Evolutionary conservation across 2,329 filamentous ascomycete genomes (phyloP).

Genomic region (Alternaria atra): DNA sequence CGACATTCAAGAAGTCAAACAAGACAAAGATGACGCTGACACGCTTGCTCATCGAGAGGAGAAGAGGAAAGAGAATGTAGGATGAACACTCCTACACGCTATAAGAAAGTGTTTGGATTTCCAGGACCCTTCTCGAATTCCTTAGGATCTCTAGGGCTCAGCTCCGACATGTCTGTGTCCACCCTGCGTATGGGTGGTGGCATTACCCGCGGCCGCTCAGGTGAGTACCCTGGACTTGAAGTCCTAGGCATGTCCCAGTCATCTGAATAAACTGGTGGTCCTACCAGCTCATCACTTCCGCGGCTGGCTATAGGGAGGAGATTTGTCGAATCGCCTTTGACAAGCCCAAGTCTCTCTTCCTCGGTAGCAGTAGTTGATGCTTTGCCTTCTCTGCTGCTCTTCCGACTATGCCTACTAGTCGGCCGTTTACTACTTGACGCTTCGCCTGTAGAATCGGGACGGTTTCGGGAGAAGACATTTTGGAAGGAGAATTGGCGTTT

Average conservation of each 20-base stretch:
- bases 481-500: slow-evolving; percentile 93
- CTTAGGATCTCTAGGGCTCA: slow-evolving; percentile 11
- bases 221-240: slow-evolving; percentile 20
- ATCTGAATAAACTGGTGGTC: slow-evolving; percentile 26
- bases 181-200: slow-evolving; percentile 15
- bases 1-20: slow-evolving; percentile 5
- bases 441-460: slow-evolving; percentile 39
- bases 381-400: slow-evolving; percentile 47
- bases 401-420: slow-evolving; percentile 38
- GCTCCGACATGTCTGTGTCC: slow-evolving; percentile 16
- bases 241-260: slow-evolving; percentile 24
- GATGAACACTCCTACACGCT: neutral
- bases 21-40: neutral
- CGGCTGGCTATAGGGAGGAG: slow-evolving; percentile 41
- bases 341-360: slow-evolving; percentile 82
- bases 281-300: slow-evolving; percentile 27
- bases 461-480: slow-evolving; percentile 73
- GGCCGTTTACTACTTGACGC: slow-evolving; percentile 31
- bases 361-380: slow-evolving; percentile 69
- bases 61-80: neutral
- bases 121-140: slow-evolving; percentile 15
- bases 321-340: slow-evolving; percentile 71
- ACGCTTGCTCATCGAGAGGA: neutral
- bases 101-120: neutral
- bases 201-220: neutral